These are phyloP conservation scores for Drechmeria coniospora DNA, from an alignment of 2,329 filamentous ascomycete genomes.

Conservation along the genomic window DNA sequence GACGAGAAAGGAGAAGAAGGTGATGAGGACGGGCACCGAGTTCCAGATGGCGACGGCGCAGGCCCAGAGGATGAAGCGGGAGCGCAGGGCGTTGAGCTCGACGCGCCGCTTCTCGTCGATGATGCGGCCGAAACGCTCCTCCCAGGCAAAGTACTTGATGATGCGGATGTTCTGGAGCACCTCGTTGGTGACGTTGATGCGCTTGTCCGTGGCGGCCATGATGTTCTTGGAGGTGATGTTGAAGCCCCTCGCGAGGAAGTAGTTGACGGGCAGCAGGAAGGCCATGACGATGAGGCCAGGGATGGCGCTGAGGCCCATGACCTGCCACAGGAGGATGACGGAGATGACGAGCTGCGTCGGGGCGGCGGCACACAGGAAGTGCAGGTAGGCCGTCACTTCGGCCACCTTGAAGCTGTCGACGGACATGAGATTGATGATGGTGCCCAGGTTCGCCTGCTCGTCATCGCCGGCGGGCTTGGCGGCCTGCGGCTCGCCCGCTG, in stretches of 20 bases:
- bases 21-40: conserved; percentile 85
- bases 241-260: conserved; percentile 76
- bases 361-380: conserved; percentile 86
- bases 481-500: conserved; percentile 19
- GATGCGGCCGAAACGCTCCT: conserved; percentile 71
- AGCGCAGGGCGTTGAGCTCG: conserved; percentile 66
- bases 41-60: conserved; percentile 91
- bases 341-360: conserved; percentile 78
- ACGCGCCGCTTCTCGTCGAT: conserved; percentile 76
- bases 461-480: conserved; percentile 28
- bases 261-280: conserved; percentile 77
- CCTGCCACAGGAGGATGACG: conserved; percentile 67
- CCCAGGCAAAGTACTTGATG: conserved; percentile 99
- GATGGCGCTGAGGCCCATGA: conserved; percentile 86
- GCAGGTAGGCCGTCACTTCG: conserved; percentile 85
- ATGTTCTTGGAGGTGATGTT: conserved; percentile 78
- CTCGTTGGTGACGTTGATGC: conserved; percentile 93
- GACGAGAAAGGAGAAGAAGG: conserved; percentile 87
- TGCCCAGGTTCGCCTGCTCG: conserved; percentile 78
- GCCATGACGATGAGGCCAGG: conserved; percentile 86
- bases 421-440: conserved; percentile 99
- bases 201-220: conserved; percentile 82
- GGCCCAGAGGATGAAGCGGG: conserved; percentile 83
- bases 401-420: conserved; percentile 98
- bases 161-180: conserved; percentile 94